Conservation (phyloP, 805 yeast species). For the Metschnikowia aberdeeniae region DNA sequence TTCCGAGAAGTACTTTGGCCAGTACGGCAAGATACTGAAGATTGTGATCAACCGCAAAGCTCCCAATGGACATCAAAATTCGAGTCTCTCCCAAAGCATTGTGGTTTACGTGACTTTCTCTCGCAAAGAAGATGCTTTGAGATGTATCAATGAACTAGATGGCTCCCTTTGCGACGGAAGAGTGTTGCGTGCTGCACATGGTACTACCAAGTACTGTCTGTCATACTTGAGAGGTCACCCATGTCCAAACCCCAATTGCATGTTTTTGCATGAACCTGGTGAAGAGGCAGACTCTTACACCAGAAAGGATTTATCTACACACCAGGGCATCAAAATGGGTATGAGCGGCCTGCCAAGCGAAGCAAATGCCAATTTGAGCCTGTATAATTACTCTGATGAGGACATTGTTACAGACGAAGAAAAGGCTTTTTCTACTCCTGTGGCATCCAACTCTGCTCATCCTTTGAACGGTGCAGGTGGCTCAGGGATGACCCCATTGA, state of each 20-base stretch:
- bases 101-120: constrained; percentile 96
- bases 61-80: constrained; percentile 37
- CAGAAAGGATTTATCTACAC: constrained; percentile 79
- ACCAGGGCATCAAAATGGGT: constrained; percentile 59
- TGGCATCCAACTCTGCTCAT: constrained; percentile 2
- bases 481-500: not conserved
- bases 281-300: constrained; percentile 98
- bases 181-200: constrained; percentile 89
- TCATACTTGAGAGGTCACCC: constrained; percentile 90
- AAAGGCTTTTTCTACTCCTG: constrained; percentile 1
- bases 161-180: constrained; percentile 93
- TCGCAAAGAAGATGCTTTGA: constrained; percentile 90
- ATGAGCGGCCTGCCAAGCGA: constrained; percentile 32
- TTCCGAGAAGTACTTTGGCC: constrained; percentile 95
- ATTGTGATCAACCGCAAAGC: constrained; percentile 84
- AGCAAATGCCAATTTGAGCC: constrained; percentile 13
- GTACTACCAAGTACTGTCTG: constrained; percentile 98
- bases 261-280: constrained; percentile 98
- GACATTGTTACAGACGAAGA: constrained; percentile 12
- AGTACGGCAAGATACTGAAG: constrained; percentile 91
- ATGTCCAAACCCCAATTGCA: constrained; percentile 97
- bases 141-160: constrained; percentile 86
- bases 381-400: constrained; percentile 11
- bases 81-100: constrained; percentile 60
- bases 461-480: constrained; percentile 3